phyloP scores from a whole-genome alignment of 495 filamentous ascomycete species.

The Neurospora tetrasperma region DNA sequence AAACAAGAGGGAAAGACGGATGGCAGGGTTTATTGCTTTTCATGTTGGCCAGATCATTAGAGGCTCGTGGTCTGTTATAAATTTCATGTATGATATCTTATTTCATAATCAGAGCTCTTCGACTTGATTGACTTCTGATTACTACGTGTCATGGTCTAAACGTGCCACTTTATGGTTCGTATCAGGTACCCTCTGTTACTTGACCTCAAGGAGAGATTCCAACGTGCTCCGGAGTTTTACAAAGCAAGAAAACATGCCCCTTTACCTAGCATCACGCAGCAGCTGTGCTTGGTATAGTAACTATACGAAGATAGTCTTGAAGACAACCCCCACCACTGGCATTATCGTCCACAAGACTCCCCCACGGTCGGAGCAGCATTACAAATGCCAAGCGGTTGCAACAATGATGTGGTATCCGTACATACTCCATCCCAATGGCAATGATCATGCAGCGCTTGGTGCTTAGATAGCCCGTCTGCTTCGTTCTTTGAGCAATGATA shows the following conservation, averaged over 20 bases:
- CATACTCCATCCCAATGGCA: not conserved
- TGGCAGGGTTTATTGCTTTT: not conserved
- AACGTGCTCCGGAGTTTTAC: not conserved
- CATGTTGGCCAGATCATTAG: not conserved
- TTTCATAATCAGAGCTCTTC: not conserved
- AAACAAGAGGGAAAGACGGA: not conserved
- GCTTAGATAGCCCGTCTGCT: not conserved
- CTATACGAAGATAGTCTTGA: not conserved
- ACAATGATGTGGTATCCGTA: not conserved
- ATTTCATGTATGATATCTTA: constrained; percentile 1
- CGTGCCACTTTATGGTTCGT: not conserved
- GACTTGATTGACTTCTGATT: not conserved
- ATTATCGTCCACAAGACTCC: not conserved
- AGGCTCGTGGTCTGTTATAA: not conserved
- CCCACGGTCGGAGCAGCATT: not conserved
- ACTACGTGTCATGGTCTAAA: not conserved
- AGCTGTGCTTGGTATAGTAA: not conserved
- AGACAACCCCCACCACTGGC: not conserved
- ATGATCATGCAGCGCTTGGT: not conserved
- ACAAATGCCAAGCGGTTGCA: not conserved
- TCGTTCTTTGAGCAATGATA: not conserved
- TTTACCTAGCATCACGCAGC: not conserved
- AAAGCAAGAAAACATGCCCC: not conserved
- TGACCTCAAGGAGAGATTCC: not conserved
- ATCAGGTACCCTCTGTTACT: not conserved